Evolutionary conservation across 169 alveolate genomes (phyloP).

Genomic region (Plasmodium vinckei): DNA sequence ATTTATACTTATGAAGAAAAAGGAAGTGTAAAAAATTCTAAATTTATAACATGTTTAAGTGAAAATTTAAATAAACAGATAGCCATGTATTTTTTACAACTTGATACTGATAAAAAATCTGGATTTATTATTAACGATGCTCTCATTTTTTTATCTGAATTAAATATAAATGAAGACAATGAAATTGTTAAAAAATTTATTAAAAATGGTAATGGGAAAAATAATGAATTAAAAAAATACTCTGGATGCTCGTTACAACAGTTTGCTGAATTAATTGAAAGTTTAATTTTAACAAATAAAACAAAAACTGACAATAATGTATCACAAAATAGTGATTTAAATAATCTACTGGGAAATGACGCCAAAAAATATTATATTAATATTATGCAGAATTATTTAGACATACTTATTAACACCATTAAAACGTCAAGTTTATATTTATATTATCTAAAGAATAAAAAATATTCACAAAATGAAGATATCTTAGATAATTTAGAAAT

Average conservation of each 20-base stretch:
- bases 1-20: constrained; percentile 62
- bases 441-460: constrained; percentile 30
- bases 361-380: constrained; percentile 6
- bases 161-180: constrained; percentile 61
- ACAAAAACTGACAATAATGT: constrained; percentile 3
- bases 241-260: constrained; percentile 75
- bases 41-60: constrained; percentile 62
- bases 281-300: constrained; percentile 38
- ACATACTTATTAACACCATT: not conserved
- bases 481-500: constrained; percentile 30
- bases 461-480: constrained; percentile 10
- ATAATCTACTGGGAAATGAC: not conserved
- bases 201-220: constrained; percentile 60
- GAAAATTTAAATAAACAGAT: constrained; percentile 52
- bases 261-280: constrained; percentile 66
- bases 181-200: constrained; percentile 63
- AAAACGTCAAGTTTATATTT: constrained; percentile 44
- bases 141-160: constrained; percentile 35
- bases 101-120: constrained; percentile 62
- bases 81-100: constrained; percentile 73
- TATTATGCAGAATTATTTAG: constrained; percentile 26
- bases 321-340: not conserved
- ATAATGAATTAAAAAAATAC: constrained; percentile 34
- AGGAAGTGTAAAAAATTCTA: constrained; percentile 37
- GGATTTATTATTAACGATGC: constrained; percentile 72